Evolutionary conservation across 345 rosid genomes (phyloP), one percentile per base, ranked within the genome.

Genomic region (Leavenworthia alabamica): DNA sequence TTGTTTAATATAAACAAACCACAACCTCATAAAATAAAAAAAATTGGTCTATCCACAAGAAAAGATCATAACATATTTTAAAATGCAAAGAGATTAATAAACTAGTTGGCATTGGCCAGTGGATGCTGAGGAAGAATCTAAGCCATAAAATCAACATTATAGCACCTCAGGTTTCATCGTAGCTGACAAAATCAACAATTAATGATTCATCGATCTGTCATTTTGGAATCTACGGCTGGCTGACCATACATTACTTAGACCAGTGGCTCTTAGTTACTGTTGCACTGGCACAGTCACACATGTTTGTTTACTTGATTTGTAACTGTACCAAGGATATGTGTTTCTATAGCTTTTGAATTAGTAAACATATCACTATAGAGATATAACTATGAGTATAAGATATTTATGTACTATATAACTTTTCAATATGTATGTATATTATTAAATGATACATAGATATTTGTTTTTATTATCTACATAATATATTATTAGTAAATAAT

Each of bases 171-270:
- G 31, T 45, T 6, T 44, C 39, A 10, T 65, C 54, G 55, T 55
- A 65, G 29, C 46, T 43, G 62, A 45, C 70, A 65, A 65, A 35
- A 3, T 19, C 35, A 44, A 36, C 29, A 55, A 65, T 43, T 64
- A 64, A 64, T 54, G 37, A 32, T 9, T 14, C 23, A 42, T 64
- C 42, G 27, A 31, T 53, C 69, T 54, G 52, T 64, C 61, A 28
- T 51, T 63, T 19, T 63, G 32, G 59, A 63, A 51, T 51, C 44
- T 22, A 59, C 41, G 10, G 41, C 45, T 27, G 14, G 41, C 45
- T 7, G 15, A 35, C 50, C 10, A 60, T 44, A 9, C 24, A 51
- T 3, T 6, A n/a, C n/a, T n/a, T n/a, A n/a, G 33, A 41, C 29
- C 39, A 12, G 22, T 62, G 13, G 49, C 49, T 50, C 48, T 36